A percentile compares a stretch with the other conserved stretches of the same genome.
phyloP scores from a whole-genome alignment of 768 basidiomycete genomes.

The Fomitopsis serialis region DNA sequence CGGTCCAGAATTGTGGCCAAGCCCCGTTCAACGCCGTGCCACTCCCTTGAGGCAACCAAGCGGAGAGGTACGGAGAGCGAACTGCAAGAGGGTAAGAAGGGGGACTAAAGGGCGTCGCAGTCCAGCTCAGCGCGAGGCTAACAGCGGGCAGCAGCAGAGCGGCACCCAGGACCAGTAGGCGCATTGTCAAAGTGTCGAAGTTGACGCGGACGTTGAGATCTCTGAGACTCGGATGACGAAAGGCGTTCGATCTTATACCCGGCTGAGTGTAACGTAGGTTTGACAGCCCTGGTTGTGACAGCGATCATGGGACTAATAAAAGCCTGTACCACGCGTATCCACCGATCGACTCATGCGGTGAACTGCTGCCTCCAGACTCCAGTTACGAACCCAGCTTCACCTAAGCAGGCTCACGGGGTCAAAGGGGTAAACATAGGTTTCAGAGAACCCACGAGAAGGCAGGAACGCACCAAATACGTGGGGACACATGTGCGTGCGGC shows the following conservation, averaged over 20 bases:
- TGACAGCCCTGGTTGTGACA: neutral
- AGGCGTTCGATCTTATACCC: neutral
- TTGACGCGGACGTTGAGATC: too few species aligned
- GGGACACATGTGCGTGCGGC: too few species aligned
- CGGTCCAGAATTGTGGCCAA: constrained; percentile 70
- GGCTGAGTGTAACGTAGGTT: too few species aligned
- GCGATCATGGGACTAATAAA: neutral
- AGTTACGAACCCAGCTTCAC: neutral
- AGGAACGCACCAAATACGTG: too few species aligned
- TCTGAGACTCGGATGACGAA: neutral
- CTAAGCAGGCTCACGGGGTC: neutral
- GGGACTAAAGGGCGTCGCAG: constrained; percentile 34
- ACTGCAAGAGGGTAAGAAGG: constrained; percentile 61
- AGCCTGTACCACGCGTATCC: neutral
- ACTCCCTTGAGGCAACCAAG: constrained; percentile 48
- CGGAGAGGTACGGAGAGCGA: constrained; percentile 58
- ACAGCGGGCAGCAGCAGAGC: neutral
- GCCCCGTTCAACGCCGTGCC: constrained; percentile 34
- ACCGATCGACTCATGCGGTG: neutral
- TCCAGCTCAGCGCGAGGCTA: constrained; percentile 5
- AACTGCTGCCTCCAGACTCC: neutral
- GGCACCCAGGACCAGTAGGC: neutral
- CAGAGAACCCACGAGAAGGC: too few species aligned
- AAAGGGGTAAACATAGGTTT: neutral
- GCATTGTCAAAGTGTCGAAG: neutral